Evolutionary conservation across 208 protist species (phyloP).

Genomic region (Trypanosoma brucei): DNA sequence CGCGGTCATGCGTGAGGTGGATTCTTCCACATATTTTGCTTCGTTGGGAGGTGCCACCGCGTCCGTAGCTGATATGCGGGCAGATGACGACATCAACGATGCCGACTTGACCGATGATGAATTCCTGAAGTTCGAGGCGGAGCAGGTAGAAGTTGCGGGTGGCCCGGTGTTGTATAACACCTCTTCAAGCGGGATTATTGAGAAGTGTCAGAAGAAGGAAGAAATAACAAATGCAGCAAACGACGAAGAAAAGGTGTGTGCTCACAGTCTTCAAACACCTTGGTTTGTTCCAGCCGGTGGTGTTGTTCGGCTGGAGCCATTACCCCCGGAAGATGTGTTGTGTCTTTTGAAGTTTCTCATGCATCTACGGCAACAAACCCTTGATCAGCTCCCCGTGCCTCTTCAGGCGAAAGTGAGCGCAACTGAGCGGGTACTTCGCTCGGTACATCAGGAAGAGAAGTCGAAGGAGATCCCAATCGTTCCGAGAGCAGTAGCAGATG

Average conservation of each 20-base stretch:
- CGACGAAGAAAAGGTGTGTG: constrained; percentile 10
- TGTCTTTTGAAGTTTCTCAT: constrained; percentile 56
- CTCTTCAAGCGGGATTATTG: too few species aligned
- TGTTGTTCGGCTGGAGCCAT: constrained; percentile 42
- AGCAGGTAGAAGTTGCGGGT: background rate
- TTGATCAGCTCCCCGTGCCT: constrained; percentile 26
- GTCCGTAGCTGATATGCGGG: background rate
- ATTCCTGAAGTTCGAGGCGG: constrained; percentile 19
- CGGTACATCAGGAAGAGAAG: background rate
- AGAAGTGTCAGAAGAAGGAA: too few species aligned
- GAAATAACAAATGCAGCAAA: too few species aligned
- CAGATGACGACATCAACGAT: constrained; percentile 6
- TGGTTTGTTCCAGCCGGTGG: constrained; percentile 58
- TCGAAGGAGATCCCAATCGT: background rate
- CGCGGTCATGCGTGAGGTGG: constrained; percentile 67
- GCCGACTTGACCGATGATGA: constrained; percentile 12
- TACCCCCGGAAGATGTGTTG: constrained; percentile 38
- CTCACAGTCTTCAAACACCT: constrained; percentile 25
- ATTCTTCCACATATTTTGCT: constrained; percentile 49
- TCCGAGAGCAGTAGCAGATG: background rate
- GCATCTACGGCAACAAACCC: constrained; percentile 49
- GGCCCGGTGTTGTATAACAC: background rate
- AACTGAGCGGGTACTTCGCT: background rate
- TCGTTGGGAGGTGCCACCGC: background rate
- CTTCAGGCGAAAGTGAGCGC: constrained; percentile 17